Evolutionary conservation across 495 filamentous ascomycete genomes (phyloP).

Genomic region (Xylaria nigripes): DNA sequence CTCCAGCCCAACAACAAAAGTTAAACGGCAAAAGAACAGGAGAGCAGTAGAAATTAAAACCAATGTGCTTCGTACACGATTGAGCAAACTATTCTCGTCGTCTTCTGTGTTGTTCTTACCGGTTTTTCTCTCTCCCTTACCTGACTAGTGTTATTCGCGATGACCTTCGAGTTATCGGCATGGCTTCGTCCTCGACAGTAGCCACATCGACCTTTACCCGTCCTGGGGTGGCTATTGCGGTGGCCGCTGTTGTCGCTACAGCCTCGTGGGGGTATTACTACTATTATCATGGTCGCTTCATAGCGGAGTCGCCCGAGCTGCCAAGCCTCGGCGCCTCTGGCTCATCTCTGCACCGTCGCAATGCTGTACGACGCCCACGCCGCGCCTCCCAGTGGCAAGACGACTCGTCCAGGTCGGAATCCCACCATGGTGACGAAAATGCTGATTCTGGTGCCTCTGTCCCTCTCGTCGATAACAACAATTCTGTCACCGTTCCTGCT

Average conservation of each 20-base stretch:
- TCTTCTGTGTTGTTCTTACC: not conserved
- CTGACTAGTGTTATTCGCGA: constrained; percentile 5
- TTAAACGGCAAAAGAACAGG: too few species aligned
- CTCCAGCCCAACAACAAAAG: too few species aligned
- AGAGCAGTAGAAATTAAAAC: too few species aligned
- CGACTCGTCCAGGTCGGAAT: constrained; percentile 31
- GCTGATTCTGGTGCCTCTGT: constrained; percentile 19
- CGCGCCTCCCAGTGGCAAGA: constrained; percentile 25
- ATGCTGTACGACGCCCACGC: constrained; percentile 46
- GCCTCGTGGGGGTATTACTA: constrained; percentile 32
- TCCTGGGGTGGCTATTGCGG: constrained; percentile 31
- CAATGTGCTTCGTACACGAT: too few species aligned
- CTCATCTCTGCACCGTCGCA: constrained; percentile 47
- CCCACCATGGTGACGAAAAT: constrained; percentile 44
- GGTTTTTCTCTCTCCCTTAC: not conserved
- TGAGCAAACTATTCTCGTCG: not conserved
- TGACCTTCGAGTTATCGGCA: constrained; percentile 19
- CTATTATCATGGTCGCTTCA: constrained; percentile 20
- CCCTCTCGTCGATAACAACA: not conserved
- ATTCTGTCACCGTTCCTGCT: not conserved
- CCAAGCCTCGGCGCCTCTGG: constrained; percentile 15
- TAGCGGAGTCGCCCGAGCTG: constrained; percentile 7
- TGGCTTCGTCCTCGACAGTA: constrained; percentile 25
- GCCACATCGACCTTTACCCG: constrained; percentile 38
- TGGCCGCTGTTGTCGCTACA: constrained; percentile 29